These are phyloP conservation scores for Trichoderma orchidacearum DNA, from an alignment of 495 filamentous ascomycete species.

Conservation along the genomic window DNA sequence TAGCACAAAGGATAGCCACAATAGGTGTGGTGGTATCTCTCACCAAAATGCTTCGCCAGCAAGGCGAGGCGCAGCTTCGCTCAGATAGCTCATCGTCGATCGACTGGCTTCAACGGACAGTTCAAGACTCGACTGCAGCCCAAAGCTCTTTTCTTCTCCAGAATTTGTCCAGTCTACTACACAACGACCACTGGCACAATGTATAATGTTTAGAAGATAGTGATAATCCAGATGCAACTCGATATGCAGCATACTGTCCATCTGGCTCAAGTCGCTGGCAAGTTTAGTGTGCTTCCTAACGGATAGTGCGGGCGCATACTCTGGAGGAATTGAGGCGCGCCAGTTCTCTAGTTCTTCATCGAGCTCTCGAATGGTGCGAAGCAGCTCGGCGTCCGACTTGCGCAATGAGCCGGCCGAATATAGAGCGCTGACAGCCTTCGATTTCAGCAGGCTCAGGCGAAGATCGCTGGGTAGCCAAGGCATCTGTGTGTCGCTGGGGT, in stretches of 20 bases:
- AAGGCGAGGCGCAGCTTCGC: slow-evolving; percentile 24
- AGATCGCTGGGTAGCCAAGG: slow-evolving; percentile 35
- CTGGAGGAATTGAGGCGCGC: slow-evolving; percentile 28
- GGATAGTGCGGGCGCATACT: slow-evolving; percentile 30
- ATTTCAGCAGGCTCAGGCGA: slow-evolving; percentile 35
- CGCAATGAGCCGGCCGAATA: slow-evolving; percentile 32
- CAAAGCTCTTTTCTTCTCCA: slow-evolving; percentile 25
- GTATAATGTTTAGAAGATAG: slow-evolving; percentile 36
- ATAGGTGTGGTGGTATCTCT: neutral
- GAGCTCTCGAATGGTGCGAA: slow-evolving; percentile 37
- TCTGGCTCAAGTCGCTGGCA: neutral
- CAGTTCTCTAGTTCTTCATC: slow-evolving; percentile 39
- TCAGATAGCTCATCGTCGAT: slow-evolving; percentile 32
- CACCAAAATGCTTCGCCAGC: slow-evolving; percentile 35
- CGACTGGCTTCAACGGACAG: slow-evolving; percentile 39
- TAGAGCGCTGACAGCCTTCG: slow-evolving; percentile 29
- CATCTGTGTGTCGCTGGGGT: slow-evolving; percentile 11
- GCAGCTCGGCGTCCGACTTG: slow-evolving; percentile 38
- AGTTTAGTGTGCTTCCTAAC: slow-evolving; percentile 15
- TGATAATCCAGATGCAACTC: slow-evolving; percentile 38
- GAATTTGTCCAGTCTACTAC: slow-evolving; percentile 10
- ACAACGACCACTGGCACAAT: slow-evolving; percentile 24
- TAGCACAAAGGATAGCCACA: neutral
- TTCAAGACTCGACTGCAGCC: slow-evolving; percentile 33
- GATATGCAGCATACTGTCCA: slow-evolving; percentile 24